Evolutionary conservation across 2,329 filamentous ascomycete genomes (phyloP), one percentile per base, ranked within the genome.

Genomic region (Pezizomycotina sp.): DNA sequence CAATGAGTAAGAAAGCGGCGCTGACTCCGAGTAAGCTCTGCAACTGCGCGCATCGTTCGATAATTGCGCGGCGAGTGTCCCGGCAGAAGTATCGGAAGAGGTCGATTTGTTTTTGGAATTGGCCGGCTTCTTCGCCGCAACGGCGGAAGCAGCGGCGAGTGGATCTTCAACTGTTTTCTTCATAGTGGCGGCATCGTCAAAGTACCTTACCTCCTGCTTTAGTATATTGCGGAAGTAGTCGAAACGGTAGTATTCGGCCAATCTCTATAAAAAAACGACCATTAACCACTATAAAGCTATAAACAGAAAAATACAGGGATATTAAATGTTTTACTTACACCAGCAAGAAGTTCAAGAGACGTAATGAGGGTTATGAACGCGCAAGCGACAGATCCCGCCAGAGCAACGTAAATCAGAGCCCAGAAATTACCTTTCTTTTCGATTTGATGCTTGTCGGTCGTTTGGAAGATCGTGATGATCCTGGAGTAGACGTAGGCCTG

Each of bases 401-500:
- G 57, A 0, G 71, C 54, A 13, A 69, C 60, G 60, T 72, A 78
- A 68, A 77, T 77, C 41, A 73, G 60, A 0, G 70, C 64, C 69
- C 69, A 77, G 52, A 75, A 76, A 32, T 66, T 61, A 20, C 62
- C 63, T 2, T 57, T 53, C 26, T 54, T 48, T 29, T 60, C 55
- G 36, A 56, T 55, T 3, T 49, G 37, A 6, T 49, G 51, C 1
- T 57, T 47, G 1, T 38, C 35, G 4, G 46, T 30, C 6, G 55
- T 52, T n/a, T 60, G 54, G 48, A 71, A 72, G 7, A 67, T 57
- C 5, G 59, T 52, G 23, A 73, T 60, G 27, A 71, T 56, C 39
- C 65, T 59, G 3, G 63, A 66, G 39, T 72, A 69, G 2, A 73
- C 58, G 48, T 60, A 68, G 0, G 69, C 65, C 44, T 69, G 65